Conservation (phyloP, 306 rosid species). For the Morella rubra region DNA sequence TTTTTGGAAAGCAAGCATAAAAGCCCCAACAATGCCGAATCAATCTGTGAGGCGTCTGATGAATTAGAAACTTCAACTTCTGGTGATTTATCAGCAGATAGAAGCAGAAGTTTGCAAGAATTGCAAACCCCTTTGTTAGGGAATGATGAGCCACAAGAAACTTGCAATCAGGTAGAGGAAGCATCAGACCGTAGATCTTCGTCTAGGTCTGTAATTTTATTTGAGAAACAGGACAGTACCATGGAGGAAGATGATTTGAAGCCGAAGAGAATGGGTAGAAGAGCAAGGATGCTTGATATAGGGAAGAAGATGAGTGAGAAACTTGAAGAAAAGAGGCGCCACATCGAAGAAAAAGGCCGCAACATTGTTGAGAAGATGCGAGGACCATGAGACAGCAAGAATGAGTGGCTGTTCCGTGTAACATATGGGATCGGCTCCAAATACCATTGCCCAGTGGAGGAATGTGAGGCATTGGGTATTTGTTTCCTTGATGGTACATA, state of each 20-base stretch:
- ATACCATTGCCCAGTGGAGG: conserved; percentile 23
- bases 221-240: conserved; percentile 29
- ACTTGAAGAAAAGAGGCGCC: conserved; percentile 82
- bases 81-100: conserved; percentile 25
- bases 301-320: conserved; percentile 82
- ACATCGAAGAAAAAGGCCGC: conserved; percentile 75
- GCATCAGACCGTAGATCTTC: conserved; percentile 34
- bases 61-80: conserved; percentile 25
- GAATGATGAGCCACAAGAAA: conserved; percentile 35
- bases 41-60: conserved; percentile 44
- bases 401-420: background rate
- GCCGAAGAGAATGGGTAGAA: conserved; percentile 67
- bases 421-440: conserved; percentile 9
- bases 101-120: conserved; percentile 37
- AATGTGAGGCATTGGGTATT: conserved; percentile 20
- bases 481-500: conserved; percentile 16
- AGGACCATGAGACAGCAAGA: conserved; percentile 49
- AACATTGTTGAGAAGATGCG: conserved; percentile 85
- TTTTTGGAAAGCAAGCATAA: conserved; percentile 39
- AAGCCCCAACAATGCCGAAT: conserved; percentile 26
- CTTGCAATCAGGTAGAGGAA: conserved; percentile 32
- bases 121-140: conserved; percentile 50
- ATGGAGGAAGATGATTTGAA: conserved; percentile 47
- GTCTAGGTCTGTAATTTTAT: conserved; percentile 18
- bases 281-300: conserved; percentile 71